Evolutionary conservation across 345 rosid genomes (phyloP), one percentile per base, ranked within the genome.

Genomic region (Gossypium longicalyx): DNA sequence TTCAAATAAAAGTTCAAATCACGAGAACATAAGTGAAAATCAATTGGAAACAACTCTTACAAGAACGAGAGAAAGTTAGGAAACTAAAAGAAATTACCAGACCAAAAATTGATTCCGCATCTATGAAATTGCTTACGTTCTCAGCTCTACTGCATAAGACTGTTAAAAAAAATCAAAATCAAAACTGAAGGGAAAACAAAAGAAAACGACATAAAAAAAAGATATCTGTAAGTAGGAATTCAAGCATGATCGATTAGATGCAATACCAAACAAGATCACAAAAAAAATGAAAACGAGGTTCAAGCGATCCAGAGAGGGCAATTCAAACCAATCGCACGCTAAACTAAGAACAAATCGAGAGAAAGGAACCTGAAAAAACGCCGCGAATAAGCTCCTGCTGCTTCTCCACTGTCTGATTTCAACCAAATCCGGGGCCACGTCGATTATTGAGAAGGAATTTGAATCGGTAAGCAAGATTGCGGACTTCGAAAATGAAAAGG

Each of bases 71-170:
- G 29, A 70, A 58, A 64, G 47, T 4, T 34, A 34, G 41, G 3
- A 16, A 9, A 60, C 54, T 20, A n/a, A 27, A 62, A 41, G 60
- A 25, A 17, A 65, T 56, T 89, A 96, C 98, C 88, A 86, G 90
- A 48, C 97, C 99, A 72, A 95, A 95, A 79, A 95, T 82, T 44
- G 97, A 81, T 77, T 87, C 93, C 2, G 85, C 90, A 72, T 90
- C 87, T 82, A 95, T 72, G 83, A 95, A 95, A 80, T 88, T 91
- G 94, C 97, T 95, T 44, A 79, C 93, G 19, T 84, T 90, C 81
- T 93, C 98, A 68, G 96, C 89, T 89, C 99, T 91, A 81, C 90
- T 85, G 84, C 92, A 83, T 79, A 95, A 80, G 67, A 85, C 97
- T 93, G 82, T 70, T 64, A 43, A 38, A 72, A 22, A 76, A 4